Conservation (phyloP, 371 early-diverging fungal genomes). For the Mucor irregularis region DNA sequence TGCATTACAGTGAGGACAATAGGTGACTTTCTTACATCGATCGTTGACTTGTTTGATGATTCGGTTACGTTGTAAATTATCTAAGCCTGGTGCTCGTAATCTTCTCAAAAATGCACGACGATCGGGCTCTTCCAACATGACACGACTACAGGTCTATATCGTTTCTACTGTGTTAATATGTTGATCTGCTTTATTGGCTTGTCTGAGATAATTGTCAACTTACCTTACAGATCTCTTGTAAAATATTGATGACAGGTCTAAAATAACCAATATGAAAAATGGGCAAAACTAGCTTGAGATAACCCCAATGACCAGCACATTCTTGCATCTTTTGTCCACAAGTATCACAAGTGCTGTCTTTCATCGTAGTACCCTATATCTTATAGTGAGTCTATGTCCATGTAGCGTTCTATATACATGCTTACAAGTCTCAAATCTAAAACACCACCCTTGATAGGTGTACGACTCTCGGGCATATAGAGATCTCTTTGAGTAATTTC, state of each 20-base stretch:
- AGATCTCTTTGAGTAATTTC: constrained; percentile 92
- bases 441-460: constrained; percentile 85
- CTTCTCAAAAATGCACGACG: constrained; percentile 71
- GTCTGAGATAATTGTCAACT: not conserved
- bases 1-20: constrained; percentile 87
- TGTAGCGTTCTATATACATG: not conserved
- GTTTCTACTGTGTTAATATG: not conserved
- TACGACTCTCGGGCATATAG: constrained; percentile 79
- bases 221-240: constrained; percentile 98
- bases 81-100: constrained; percentile 79
- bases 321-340: constrained; percentile 90
- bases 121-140: constrained; percentile 85
- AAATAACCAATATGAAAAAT: constrained; percentile 99
- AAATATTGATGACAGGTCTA: constrained; percentile 82
- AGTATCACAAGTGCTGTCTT: constrained; percentile 85
- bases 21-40: constrained; percentile 86
- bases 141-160: constrained; percentile 77
- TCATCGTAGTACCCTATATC: constrained; percentile 88
- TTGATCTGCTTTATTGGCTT: too few species aligned
- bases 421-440: constrained; percentile 86
- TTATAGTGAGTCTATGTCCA: not conserved
- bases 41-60: constrained; percentile 85
- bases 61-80: constrained; percentile 75
- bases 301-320: constrained; percentile 99
- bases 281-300: constrained; percentile 92